Evolutionary conservation across 371 early-diverging fungal genomes (phyloP), one percentile per base, ranked within the genome.

Genomic region (Mucor plumbeus): DNA sequence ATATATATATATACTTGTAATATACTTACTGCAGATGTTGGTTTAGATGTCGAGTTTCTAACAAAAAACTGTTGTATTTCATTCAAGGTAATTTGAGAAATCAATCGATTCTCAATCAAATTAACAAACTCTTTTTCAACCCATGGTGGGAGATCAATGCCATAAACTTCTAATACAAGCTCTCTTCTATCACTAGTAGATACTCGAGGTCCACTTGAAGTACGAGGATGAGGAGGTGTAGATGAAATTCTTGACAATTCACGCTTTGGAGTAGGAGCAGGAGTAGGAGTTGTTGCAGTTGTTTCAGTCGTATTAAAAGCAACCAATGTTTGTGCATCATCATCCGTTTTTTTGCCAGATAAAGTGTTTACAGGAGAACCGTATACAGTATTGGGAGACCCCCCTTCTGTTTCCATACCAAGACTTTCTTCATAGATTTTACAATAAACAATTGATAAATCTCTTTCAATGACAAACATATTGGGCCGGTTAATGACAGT

Each of bases 131-230:
- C 91, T 39, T 77, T 80, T 8, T 89, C 90, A 19, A 93, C 86
- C 83, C 83, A 83, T 13, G 67, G 57, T 3, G 94, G 93, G 6
- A 74, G 59, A 31, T 92, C 89, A 11, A 94, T 75, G 3, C 95
- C 94, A 74, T 83, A 89, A 6, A 95, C 91, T 54, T 91, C 85
- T 4, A 95, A 64, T 10, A 88, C 85, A 4, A 95, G 71, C 50
- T 87, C 86, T 21, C 88, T 69, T 21, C 53, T 61, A 26, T 72
- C 72, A 34, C 38, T 68, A 4, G 19, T 15, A 4, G 57, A 44
- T 15, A 36, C 15, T 5, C 70, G 56, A 0, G 58, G 31, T 0
- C 79, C 69, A 7, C 78, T 81, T 9, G 65, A 55, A 38, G 14
- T 57, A 17, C 64, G 66, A 11, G 43, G 39, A 43, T 43, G 55